Percentiles rank a stretch among this genome's conserved stretches.
Conservation (phyloP, 2,329 filamentous ascomycete species). For the Aspergillus arachidicola region DNA sequence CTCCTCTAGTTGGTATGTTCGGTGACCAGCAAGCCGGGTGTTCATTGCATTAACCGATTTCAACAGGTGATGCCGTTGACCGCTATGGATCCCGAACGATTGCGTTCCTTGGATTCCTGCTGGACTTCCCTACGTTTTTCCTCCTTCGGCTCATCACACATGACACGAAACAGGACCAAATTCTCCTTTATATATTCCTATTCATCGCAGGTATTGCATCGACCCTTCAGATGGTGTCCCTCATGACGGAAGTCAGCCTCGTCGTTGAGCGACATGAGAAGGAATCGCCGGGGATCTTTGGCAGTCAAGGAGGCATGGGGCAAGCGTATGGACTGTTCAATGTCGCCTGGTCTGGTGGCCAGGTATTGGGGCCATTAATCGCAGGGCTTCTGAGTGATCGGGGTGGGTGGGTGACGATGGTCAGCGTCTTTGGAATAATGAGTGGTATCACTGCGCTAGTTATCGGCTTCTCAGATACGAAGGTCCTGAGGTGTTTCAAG, state of each 20-base stretch:
- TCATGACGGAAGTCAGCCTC: conserved; percentile 71
- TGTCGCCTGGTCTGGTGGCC: conserved; percentile 55
- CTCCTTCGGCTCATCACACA: conserved; percentile 65
- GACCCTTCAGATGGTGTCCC: conserved; percentile 60
- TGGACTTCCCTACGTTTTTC: conserved; percentile 62
- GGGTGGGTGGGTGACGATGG: conserved; percentile 57
- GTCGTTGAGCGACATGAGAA: conserved; percentile 58
- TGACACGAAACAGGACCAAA: conserved; percentile 61
- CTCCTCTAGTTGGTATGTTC: conserved; percentile 59
- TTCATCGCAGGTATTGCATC: conserved; percentile 60
- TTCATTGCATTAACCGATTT: not conserved
- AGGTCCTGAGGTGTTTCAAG: conserved; percentile 25
- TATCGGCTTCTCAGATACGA: conserved; percentile 11
- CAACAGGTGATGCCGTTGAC: conserved; percentile 41
- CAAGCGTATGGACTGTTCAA: conserved; percentile 62
- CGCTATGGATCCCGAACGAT: conserved; percentile 65
- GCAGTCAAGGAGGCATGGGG: conserved; percentile 58
- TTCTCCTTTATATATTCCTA: conserved; percentile 65
- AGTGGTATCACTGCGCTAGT: conserved; percentile 54
- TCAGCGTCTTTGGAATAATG: conserved; percentile 53
- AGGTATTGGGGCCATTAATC: conserved; percentile 55
- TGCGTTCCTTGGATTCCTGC: conserved; percentile 56
- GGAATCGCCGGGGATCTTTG: conserved; percentile 53
- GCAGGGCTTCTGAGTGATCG: conserved; percentile 50
- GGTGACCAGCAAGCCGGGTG: not conserved